Percentiles rank a stretch among this genome's conserved stretches.
Conservation (phyloP, 1,284 basidiomycete genomes). For the Sporisorium sorghi region DNA sequence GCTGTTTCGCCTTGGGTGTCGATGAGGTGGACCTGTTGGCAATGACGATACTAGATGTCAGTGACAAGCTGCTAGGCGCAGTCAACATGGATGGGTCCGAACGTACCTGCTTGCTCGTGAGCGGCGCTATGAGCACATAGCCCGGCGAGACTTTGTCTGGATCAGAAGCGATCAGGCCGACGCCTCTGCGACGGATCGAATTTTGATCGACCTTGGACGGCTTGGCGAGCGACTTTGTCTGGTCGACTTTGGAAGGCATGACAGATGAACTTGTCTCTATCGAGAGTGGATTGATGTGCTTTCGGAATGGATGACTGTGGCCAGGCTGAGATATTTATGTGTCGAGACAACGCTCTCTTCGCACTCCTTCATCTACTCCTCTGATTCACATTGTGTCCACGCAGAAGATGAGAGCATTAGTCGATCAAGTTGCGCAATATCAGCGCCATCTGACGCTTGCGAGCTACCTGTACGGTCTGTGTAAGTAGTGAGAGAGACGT, state of each 20-base stretch:
- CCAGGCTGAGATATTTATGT: not conserved
- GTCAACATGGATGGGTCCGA: not conserved
- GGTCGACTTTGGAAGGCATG: too few relatives aligned
- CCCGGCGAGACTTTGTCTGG: constrained; percentile 4
- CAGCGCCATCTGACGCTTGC: not conserved
- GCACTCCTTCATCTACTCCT: not conserved
- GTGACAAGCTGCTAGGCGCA: not conserved
- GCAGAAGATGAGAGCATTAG: not conserved
- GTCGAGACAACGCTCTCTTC: not conserved
- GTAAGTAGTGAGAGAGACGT: not conserved
- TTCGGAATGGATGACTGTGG: not conserved
- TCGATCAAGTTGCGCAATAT: not conserved
- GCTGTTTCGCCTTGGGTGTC: not conserved
- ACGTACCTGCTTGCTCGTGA: constrained; percentile 7
- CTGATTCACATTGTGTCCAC: not conserved
- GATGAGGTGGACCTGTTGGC: constrained; percentile 1
- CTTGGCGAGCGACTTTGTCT: not conserved
- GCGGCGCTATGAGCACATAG: constrained; percentile 1
- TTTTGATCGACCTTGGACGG: constrained; percentile 4
- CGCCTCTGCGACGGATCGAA: constrained; percentile 4
- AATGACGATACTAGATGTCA: not conserved
- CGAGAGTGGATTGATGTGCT: too few relatives aligned
- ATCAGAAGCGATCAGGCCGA: not conserved
- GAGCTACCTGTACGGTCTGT: too few relatives aligned
- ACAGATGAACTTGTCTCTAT: too few relatives aligned